Evolutionary conservation across 1,284 basidiomycete genomes (phyloP), one percentile per base, ranked within the genome.

Genomic region (Gomphus bonarii): DNA sequence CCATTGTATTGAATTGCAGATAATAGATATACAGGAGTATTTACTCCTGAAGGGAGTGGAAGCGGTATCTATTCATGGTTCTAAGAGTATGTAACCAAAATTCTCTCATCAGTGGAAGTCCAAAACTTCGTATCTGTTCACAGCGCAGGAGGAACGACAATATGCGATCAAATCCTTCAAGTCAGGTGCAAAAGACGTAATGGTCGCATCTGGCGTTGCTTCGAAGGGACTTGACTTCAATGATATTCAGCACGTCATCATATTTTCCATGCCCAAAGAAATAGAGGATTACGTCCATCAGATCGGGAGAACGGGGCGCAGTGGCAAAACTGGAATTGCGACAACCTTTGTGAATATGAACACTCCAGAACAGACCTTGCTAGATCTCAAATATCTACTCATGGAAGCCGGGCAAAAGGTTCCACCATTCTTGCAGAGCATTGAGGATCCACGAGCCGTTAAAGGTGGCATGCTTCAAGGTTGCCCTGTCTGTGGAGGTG

Each of bases 281-380:
- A 98, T 99, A 59, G 97, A 97, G 72, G 93, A 95, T 68, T 95
- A 95, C 65, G 93, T 97, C 33, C 97, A 99, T 75, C 95, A 98
- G 71, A 98, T 99, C 64, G 97, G 97, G 25, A 88, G 97, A 63
- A 99, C 97, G 1, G 97, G 97, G 56, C 85, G 97, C 62, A 93
- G 90, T 61, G 97, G 97, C 25, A 98, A 97, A 69, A 99, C 95
- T 1, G 97, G 97, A 61, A 94, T 98, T 56, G 97, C 97, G n/a
- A 99, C 97, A 22, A 97, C 97, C n/a, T 99, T 99, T 70, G 92
- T 99, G 58, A 99, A 99, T 68, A 94, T 95, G 85, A 91, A 91
- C 66, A 97, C 95, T 2, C 80, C 88, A 0, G 95, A 99, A 68
- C 95, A 97, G 73, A 99, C 95, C 0, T 73, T 99, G 50, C 72